Evolutionary conservation across 495 filamentous ascomycete species (phyloP).

Genomic region (Lasiosphaeria ovina): DNA sequence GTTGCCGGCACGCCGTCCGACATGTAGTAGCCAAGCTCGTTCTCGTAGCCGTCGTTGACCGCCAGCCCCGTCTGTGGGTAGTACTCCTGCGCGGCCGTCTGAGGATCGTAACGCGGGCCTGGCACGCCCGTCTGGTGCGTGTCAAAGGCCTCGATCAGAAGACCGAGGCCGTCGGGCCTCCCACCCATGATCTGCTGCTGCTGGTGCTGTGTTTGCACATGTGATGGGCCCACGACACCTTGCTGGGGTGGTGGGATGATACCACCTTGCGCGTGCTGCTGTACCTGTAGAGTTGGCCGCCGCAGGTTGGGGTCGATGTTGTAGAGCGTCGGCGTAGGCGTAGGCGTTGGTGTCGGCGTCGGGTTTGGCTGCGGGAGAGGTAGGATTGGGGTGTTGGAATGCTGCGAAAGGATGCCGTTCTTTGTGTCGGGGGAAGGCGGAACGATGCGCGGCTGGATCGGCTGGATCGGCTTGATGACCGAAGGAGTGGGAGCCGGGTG

Average conservation of each 20-base stretch:
- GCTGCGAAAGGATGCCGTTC: constrained; percentile 10
- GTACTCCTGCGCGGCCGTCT: constrained; percentile 20
- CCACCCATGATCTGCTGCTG: constrained; percentile 13
- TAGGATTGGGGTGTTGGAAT: constrained; percentile 9
- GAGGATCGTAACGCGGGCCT: constrained; percentile 22
- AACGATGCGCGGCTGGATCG: constrained; percentile 9
- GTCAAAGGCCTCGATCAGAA: constrained; percentile 34
- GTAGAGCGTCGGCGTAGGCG: not conserved
- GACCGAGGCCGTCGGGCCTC: constrained; percentile 26
- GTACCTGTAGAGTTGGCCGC: constrained; percentile 13
- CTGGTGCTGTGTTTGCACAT: not conserved
- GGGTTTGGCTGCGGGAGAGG: constrained; percentile 7
- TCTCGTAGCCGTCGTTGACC: constrained; percentile 32
- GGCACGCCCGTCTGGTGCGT: constrained; percentile 15
- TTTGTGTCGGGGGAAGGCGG: constrained; percentile 11
- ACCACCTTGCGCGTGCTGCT: constrained; percentile 2
- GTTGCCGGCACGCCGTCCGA: constrained; percentile 19
- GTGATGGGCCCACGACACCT: not conserved
- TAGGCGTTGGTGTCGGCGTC: not conserved
- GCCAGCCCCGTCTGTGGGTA: constrained; percentile 20
- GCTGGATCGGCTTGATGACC: constrained; percentile 12
- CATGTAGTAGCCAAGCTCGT: constrained; percentile 33
- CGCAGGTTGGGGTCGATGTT: constrained; percentile 27
- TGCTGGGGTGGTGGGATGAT: not conserved
- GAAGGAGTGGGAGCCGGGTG: constrained; percentile 19